Percentiles rank a stretch among this genome's conserved stretches.
phyloP scores from a whole-genome alignment of 768 basidiomycete genomes.

The Lentinula boryana region DNA sequence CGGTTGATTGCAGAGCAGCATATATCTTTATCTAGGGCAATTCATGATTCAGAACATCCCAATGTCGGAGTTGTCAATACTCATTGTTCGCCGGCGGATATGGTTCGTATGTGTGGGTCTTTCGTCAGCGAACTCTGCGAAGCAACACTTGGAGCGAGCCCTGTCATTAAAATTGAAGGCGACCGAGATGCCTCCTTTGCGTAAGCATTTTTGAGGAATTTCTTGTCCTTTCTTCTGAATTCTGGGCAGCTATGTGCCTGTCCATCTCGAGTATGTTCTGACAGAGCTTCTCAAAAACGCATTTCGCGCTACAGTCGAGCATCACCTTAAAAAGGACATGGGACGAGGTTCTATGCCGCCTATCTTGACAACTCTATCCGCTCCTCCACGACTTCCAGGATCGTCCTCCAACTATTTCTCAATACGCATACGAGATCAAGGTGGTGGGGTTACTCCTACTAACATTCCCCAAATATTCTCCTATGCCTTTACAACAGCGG shows the following conservation, averaged over 20 bases:
- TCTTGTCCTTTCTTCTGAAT: conserved; percentile 4
- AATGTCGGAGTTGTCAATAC: conserved; percentile 73
- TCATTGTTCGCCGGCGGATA: conserved; percentile 61
- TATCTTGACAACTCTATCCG: conserved; percentile 66
- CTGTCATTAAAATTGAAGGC: conserved; percentile 67
- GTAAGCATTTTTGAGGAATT: conserved; percentile 38
- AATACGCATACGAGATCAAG: conserved; percentile 78
- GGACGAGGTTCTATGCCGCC: conserved; percentile 42
- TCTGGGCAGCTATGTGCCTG: conserved; percentile 67
- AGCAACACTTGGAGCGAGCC: conserved; percentile 72
- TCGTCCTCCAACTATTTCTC: conserved; percentile 51
- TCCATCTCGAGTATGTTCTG: conserved; percentile 86
- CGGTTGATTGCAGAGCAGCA: conserved; percentile 90
- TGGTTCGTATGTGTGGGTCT: conserved; percentile 77
- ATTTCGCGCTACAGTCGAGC: conserved; percentile 84
- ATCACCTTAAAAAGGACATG: conserved; percentile 43
- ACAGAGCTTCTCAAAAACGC: conserved; percentile 91
- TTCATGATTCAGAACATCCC: conserved; percentile 34
- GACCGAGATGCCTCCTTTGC: conserved; percentile 66
- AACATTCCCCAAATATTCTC: conserved; percentile 82
- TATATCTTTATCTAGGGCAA: conserved; percentile 71
- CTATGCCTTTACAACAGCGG: conserved; percentile 88
- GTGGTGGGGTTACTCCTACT: conserved; percentile 72
- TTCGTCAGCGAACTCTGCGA: conserved; percentile 83
- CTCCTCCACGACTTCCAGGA: conserved; percentile 32